Evolutionary conservation across 2,329 filamentous ascomycete genomes (phyloP).

Genomic region (Rasamsonia emersonii): DNA sequence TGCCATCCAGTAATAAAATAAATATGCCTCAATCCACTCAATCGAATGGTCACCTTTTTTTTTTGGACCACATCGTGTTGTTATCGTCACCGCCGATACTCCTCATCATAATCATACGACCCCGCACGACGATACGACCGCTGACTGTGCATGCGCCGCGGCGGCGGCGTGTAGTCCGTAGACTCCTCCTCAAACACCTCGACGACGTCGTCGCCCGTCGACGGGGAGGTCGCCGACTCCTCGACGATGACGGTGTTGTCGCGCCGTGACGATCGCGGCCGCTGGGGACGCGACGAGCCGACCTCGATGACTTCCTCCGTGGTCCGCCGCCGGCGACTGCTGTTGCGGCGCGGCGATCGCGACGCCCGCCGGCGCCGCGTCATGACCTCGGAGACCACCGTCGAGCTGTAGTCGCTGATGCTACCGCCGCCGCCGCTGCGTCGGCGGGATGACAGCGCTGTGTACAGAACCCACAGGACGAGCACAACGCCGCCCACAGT

Average conservation of each 20-base stretch:
- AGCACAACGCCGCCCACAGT: conserved; percentile 44
- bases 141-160: conserved; percentile 4
- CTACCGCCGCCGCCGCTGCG: conserved; percentile 33
- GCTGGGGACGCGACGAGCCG: conserved; percentile 12
- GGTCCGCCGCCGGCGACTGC: conserved; percentile 13
- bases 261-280: conserved; percentile 11
- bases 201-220: conserved; percentile 41
- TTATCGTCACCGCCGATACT: too few species aligned
- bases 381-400: conserved; percentile 9
- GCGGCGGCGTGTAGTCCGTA: conserved; percentile 12
- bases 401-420: conserved; percentile 22
- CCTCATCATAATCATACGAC: neutral
- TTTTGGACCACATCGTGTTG: too few species aligned
- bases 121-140: neutral
- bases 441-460: too few species aligned
- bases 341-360: too few species aligned
- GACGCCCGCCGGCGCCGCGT: conserved; percentile 7
- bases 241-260: conserved; percentile 16
- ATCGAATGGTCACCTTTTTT: too few species aligned
- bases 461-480: conserved; percentile 44
- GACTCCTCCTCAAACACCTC: conserved; percentile 51
- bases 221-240: conserved; percentile 22
- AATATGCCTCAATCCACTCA: too few species aligned
- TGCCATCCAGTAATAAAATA: too few species aligned
- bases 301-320: conserved; percentile 26